phyloP scores from a whole-genome alignment of 179 eudicot genomes.

The Spinacia oleracea region DNA sequence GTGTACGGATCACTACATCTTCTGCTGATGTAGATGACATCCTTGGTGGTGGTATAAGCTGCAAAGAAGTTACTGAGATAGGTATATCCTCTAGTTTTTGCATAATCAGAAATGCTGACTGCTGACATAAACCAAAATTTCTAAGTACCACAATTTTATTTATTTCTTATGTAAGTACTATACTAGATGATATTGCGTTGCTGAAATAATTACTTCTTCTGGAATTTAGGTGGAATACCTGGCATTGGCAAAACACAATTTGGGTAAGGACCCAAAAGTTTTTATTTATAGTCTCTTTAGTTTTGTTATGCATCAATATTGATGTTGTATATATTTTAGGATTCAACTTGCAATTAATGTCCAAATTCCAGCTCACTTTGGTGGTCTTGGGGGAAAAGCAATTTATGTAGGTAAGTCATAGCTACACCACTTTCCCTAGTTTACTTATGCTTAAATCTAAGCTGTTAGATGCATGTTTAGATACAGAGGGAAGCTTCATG shows the following conservation, averaged over 20 bases:
- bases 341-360: conserved; percentile 95
- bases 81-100: conserved; percentile 40
- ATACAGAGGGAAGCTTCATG: conserved; percentile 98
- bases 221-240: conserved; percentile 78
- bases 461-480: conserved; percentile 44
- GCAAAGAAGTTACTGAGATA: conserved; percentile 94
- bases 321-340: conserved; percentile 43
- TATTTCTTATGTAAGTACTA: neutral
- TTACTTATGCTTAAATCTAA: conserved; percentile 28
- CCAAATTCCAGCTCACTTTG: conserved; percentile 78
- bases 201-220: conserved; percentile 23
- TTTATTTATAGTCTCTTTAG: conserved; percentile 1
- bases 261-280: conserved; percentile 50
- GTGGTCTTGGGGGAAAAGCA: conserved; percentile 93
- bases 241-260: conserved; percentile 98
- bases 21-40: conserved; percentile 76
- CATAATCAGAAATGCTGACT: conserved; percentile 10
- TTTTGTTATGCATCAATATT: conserved; percentile 14
- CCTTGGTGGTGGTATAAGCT: conserved; percentile 85
- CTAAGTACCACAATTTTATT: conserved; percentile 2
- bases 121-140: neutral
- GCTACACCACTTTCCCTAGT: conserved; percentile 11
- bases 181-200: neutral
- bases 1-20: conserved; percentile 68
- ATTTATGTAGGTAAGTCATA: conserved; percentile 65